Conservation (phyloP, 805 yeast genomes). For the Saccharomycopsis fermentans region DNA sequence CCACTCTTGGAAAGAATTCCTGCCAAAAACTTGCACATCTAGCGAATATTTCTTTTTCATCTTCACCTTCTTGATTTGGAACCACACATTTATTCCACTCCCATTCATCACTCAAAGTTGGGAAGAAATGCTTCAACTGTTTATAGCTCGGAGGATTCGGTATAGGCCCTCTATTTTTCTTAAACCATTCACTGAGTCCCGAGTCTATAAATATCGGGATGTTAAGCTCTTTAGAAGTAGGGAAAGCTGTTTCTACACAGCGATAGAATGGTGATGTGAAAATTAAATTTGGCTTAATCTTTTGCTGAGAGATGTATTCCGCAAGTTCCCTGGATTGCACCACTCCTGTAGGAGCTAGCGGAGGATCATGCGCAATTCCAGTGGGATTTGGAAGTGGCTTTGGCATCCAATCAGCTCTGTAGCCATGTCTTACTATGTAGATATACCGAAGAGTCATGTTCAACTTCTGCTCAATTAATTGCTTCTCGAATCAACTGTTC, state of each 20-base stretch:
- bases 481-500: too few species aligned
- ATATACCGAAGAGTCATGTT: slow-evolving; percentile 16
- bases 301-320: slow-evolving; percentile 38
- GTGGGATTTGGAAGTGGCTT: slow-evolving; percentile 75
- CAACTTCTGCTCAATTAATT: too few species aligned
- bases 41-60: slow-evolving; percentile 50
- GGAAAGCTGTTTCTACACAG: slow-evolving; percentile 74
- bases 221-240: slow-evolving; percentile 50
- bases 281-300: slow-evolving; percentile 50
- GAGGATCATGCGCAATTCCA: slow-evolving; percentile 83
- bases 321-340: slow-evolving; percentile 81
- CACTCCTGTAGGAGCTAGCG: slow-evolving; percentile 79
- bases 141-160: slow-evolving; percentile 57
- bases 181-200: slow-evolving; percentile 91
- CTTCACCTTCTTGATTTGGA: slow-evolving; percentile 69
- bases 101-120: slow-evolving; percentile 37
- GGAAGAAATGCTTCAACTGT: slow-evolving; percentile 44
- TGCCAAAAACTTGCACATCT: slow-evolving; percentile 50
- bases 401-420: slow-evolving; percentile 53
- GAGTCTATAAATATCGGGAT: slow-evolving; percentile 58
- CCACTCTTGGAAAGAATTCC: slow-evolving; percentile 48
- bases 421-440: slow-evolving; percentile 54
- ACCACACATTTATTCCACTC: slow-evolving; percentile 42
- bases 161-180: slow-evolving; percentile 51
- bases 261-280: slow-evolving; percentile 82